Conservation (phyloP, 306 rosid species). For the Prunus fruticosa region DNA sequence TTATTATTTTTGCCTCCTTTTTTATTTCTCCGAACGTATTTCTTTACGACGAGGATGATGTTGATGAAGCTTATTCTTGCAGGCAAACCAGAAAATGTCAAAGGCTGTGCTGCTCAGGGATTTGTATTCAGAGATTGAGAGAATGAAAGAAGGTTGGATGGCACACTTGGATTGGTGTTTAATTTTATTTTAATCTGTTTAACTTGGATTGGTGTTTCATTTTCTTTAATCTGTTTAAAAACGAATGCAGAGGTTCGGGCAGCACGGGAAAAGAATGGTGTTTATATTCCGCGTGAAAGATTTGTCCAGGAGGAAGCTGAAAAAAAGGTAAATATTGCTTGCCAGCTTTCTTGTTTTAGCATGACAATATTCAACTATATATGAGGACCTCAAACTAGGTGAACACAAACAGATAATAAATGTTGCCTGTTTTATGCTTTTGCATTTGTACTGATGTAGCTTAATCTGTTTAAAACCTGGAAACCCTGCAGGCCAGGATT, state of each 20-base stretch:
- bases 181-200: conserved; percentile 7
- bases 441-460: conserved; percentile 11
- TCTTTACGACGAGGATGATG: conserved; percentile 11
- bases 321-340: conserved; percentile 58
- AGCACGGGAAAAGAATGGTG: conserved; percentile 96
- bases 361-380: not conserved
- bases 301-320: conserved; percentile 88
- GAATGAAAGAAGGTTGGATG: conserved; percentile 81
- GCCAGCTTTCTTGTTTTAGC: not conserved
- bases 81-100: conserved; percentile 94
- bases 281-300: conserved; percentile 85
- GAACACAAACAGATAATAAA: conserved; percentile 3
- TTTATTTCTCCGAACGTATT: conserved; percentile 5
- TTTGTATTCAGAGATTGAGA: conserved; percentile 79
- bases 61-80: conserved; percentile 20
- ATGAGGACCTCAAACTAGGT: not conserved
- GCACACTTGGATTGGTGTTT: conserved; percentile 8
- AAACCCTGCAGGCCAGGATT: conserved; percentile 52
- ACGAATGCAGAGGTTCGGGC: conserved; percentile 73
- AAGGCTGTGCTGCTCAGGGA: conserved; percentile 89
- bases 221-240: conserved; percentile 8
- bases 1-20: conserved; percentile 9
- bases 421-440: not conserved
- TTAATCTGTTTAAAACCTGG: conserved; percentile 15
- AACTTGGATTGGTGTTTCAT: conserved; percentile 9